Evolutionary conservation across 2,329 filamentous ascomycete genomes (phyloP).

Genomic region (Neofusicoccum cordaticola): DNA sequence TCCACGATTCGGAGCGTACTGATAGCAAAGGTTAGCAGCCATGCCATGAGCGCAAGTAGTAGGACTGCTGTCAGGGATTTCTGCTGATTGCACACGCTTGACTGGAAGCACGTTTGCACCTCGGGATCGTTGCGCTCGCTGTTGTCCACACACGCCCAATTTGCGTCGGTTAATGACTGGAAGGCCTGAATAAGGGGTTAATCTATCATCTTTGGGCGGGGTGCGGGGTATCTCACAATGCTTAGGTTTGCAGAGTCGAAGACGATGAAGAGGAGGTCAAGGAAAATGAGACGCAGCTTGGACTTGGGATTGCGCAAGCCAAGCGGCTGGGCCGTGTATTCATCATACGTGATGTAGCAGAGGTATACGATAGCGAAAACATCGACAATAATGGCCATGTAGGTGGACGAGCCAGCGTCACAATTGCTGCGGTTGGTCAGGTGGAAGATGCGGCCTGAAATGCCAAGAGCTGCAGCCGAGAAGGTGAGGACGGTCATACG

Average conservation of each 20-base stretch:
- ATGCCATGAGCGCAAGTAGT: conserved; percentile 78
- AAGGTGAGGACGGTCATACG: conserved; percentile 80
- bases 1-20: conserved; percentile 49
- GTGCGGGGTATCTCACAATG: conserved; percentile 40
- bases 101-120: conserved; percentile 28
- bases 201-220: background rate
- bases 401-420: conserved; percentile 60
- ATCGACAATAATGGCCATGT: conserved; percentile 88
- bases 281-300: conserved; percentile 84
- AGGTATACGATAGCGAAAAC: conserved; percentile 86
- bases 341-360: conserved; percentile 90
- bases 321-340: conserved; percentile 91
- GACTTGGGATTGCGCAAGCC: conserved; percentile 78
- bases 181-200: conserved; percentile 56
- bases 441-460: conserved; percentile 72
- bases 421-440: conserved; percentile 52
- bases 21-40: conserved; percentile 85
- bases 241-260: conserved; percentile 93
- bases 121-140: background rate
- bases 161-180: conserved; percentile 67
- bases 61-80: conserved; percentile 75
- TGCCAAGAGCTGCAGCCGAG: conserved; percentile 74
- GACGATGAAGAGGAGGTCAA: conserved; percentile 95
- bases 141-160: conserved; percentile 48
- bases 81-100: conserved; percentile 58